Evolutionary conservation across 2,329 filamentous ascomycete species (phyloP).

Genomic region (Mollisiaceae sp.): DNA sequence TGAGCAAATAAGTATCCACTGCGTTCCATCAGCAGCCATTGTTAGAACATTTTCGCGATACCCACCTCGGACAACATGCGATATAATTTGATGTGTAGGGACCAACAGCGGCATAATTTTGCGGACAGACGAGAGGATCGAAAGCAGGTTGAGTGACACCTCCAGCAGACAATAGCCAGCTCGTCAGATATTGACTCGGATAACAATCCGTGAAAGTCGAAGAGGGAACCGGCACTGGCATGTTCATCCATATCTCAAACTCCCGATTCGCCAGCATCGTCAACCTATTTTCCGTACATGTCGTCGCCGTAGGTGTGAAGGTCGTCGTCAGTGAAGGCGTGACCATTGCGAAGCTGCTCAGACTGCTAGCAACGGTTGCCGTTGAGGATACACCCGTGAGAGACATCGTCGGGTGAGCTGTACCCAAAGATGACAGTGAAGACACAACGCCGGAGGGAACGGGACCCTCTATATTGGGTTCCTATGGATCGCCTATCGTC

Average conservation of each 20-base stretch:
- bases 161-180: slow-evolving; percentile 27
- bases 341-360: slow-evolving; percentile 4
- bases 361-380: background rate
- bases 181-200: slow-evolving; percentile 33
- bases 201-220: slow-evolving; percentile 35
- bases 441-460: background rate
- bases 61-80: slow-evolving; percentile 38
- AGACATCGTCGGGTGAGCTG: slow-evolving; percentile 1
- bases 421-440: slow-evolving; percentile 2
- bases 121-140: slow-evolving; percentile 32
- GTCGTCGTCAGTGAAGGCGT: slow-evolving; percentile 28
- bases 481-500: slow-evolving; percentile 5
- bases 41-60: background rate
- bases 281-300: slow-evolving; percentile 33
- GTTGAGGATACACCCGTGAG: background rate
- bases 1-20: slow-evolving; percentile 29
- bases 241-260: slow-evolving; percentile 35
- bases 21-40: slow-evolving; percentile 6
- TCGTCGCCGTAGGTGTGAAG: slow-evolving; percentile 27
- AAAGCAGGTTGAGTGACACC: slow-evolving; percentile 34
- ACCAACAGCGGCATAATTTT: slow-evolving; percentile 27
- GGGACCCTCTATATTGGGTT: slow-evolving; percentile 5
- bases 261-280: slow-evolving; percentile 34
- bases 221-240: slow-evolving; percentile 32
- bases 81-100: slow-evolving; percentile 37